These are phyloP conservation scores for Plenodomus tracheiphilus DNA, from an alignment of 2,329 filamentous ascomycete species.

Conservation along the genomic window DNA sequence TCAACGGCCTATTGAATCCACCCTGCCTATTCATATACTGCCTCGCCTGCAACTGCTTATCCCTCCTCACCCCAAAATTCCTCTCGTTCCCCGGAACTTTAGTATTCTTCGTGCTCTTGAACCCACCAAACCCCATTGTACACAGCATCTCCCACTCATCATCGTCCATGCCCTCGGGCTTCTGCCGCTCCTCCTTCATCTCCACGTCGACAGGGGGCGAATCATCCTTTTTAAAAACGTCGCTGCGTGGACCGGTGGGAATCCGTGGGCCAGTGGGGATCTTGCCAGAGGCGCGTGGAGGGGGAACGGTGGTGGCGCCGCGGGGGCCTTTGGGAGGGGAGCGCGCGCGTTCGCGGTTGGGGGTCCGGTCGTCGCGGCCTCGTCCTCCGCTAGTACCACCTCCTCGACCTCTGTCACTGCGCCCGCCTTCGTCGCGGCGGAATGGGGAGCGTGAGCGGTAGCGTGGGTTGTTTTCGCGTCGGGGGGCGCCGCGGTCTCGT, in stretches of 20 bases:
- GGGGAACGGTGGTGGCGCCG: constrained; percentile 11
- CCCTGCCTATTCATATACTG: constrained; percentile 94
- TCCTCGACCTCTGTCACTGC: constrained; percentile 14
- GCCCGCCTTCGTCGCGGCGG: constrained; percentile 23
- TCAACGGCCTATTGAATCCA: constrained; percentile 79
- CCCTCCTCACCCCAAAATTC: constrained; percentile 79
- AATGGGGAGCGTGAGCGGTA: constrained; percentile 35
- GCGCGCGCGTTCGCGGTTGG: constrained; percentile 9
- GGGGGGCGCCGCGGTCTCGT: constrained; percentile 32
- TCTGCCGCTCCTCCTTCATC: constrained; percentile 32
- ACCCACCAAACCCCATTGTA: constrained; percentile 88
- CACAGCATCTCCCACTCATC: constrained; percentile 78
- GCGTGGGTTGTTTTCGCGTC: constrained; percentile 19
- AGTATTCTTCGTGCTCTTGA: constrained; percentile 83
- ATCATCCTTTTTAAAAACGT: constrained; percentile 17
- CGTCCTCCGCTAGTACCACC: not conserved
- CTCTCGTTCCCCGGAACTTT: constrained; percentile 85
- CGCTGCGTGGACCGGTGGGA: constrained; percentile 11
- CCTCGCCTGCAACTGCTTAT: constrained; percentile 91
- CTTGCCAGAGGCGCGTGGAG: constrained; percentile 8
- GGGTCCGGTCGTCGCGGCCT: constrained; percentile 1
- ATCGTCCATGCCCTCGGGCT: constrained; percentile 52
- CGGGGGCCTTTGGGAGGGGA: constrained; percentile 34
- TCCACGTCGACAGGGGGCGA: constrained; percentile 28
- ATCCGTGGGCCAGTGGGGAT: constrained; percentile 14